phyloP scores from a whole-genome alignment of 768 basidiomycete genomes.

The Gelatoporia subvermispora region DNA sequence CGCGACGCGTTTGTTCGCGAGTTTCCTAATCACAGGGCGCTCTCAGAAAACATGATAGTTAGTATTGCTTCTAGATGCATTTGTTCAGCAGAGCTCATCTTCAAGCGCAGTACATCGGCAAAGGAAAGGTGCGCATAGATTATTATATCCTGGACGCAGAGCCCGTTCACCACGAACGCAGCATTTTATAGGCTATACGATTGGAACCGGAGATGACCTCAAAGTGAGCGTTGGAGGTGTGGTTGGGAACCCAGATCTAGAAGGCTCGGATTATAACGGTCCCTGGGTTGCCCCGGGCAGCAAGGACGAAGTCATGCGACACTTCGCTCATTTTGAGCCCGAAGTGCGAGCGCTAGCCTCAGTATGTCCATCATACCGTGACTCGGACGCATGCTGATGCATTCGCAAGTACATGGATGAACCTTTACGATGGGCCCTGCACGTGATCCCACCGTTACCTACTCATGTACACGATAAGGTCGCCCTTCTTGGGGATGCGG shows the following conservation, averaged over 20 bases:
- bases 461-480: slow-evolving; percentile 19
- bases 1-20: no score
- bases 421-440: slow-evolving; percentile 20
- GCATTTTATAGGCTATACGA: slow-evolving; percentile 31
- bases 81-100: slow-evolving; percentile 1
- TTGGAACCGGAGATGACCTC: slow-evolving; percentile 17
- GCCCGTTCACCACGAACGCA: slow-evolving; percentile 14
- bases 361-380: slow-evolving; percentile 7
- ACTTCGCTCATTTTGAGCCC: slow-evolving; percentile 19
- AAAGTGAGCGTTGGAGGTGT: slow-evolving; percentile 33
- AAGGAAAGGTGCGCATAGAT: slow-evolving; percentile 10
- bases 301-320: slow-evolving; percentile 13
- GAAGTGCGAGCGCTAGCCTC: slow-evolving; percentile 13
- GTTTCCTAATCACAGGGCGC: no score
- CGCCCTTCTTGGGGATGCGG: slow-evolving; percentile 26
- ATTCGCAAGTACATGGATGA: slow-evolving; percentile 9
- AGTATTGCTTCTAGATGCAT: slow-evolving; percentile 10
- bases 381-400: not conserved
- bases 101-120: slow-evolving; percentile 20
- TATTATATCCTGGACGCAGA: slow-evolving; percentile 1
- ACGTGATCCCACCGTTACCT: slow-evolving; percentile 15
- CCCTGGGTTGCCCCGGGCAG: slow-evolving; percentile 12
- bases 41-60: slow-evolving; percentile 22
- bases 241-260: slow-evolving; percentile 9
- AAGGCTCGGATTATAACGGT: slow-evolving; percentile 16